Evolutionary conservation across 306 rosid genomes (phyloP).

Genomic region (Vachellia collinsii): DNA sequence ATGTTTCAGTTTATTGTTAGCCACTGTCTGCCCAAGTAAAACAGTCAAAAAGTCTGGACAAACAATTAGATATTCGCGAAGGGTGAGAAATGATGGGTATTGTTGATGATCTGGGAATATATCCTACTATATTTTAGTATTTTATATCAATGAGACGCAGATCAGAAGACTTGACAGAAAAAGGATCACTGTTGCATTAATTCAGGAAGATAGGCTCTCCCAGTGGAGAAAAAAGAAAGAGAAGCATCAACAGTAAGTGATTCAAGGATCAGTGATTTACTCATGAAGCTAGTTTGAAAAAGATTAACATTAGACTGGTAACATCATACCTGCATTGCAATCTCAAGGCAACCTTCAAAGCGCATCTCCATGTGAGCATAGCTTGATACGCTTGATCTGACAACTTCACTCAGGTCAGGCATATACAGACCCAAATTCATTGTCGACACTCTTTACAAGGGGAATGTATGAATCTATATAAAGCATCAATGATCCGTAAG

Average conservation of each 20-base stretch:
- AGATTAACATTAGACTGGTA: neutral
- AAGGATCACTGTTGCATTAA: neutral
- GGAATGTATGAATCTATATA: neutral
- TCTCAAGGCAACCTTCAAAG: neutral
- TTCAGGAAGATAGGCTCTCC: neutral
- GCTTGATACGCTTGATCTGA: neutral
- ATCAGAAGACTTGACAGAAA: conserved; percentile 1
- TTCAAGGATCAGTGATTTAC: neutral
- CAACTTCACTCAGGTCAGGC: neutral
- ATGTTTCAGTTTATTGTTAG: neutral
- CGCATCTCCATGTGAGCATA: neutral
- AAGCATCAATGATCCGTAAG: neutral
- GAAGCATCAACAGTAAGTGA: neutral
- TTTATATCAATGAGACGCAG: neutral
- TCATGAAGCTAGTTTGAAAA: neutral
- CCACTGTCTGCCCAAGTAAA: neutral
- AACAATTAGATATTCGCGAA: neutral
- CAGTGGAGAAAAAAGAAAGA: neutral
- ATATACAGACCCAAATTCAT: neutral
- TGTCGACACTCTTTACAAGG: neutral
- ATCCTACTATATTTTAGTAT: neutral
- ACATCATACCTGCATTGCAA: neutral
- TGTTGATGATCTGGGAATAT: neutral
- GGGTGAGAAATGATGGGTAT: neutral
- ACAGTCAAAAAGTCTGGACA: neutral